phyloP scores from a whole-genome alignment of 2,329 filamentous ascomycete species.

The Epichloe sp. region DNA sequence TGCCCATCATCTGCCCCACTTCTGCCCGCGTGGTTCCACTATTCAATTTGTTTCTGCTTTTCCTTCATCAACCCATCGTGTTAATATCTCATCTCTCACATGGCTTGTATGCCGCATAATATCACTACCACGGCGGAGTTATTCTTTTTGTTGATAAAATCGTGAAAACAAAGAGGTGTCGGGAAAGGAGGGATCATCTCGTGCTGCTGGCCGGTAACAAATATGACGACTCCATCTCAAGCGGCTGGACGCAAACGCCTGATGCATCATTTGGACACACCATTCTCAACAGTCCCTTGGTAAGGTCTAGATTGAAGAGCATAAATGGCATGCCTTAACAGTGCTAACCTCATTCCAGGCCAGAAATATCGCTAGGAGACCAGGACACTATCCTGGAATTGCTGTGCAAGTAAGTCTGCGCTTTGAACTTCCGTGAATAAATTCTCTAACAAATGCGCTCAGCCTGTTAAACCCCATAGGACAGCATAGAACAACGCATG shows the following conservation, averaged over 20 bases:
- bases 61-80: neutral
- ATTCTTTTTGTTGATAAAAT: neutral
- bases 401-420: slow-evolving; percentile 44
- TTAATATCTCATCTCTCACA: neutral
- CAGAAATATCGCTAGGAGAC: slow-evolving; percentile 40
- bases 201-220: neutral
- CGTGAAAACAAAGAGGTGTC: no score
- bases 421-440: neutral
- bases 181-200: neutral
- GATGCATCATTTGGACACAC: slow-evolving; percentile 52
- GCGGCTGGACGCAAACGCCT: slow-evolving; percentile 36
- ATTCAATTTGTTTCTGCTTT: neutral
- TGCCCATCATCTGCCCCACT: neutral
- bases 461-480: slow-evolving; percentile 54
- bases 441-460: neutral
- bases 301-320: slow-evolving; percentile 19
- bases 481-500: slow-evolving; percentile 41
- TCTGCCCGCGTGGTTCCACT: neutral
- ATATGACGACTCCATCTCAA: slow-evolving; percentile 14
- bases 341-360: slow-evolving; percentile 32
- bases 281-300: slow-evolving; percentile 49
- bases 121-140: neutral
- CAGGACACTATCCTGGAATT: slow-evolving; percentile 54
- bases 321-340: neutral
- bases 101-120: neutral